Base-by-base conservation (phyloP, 75 land plant species). In the Larix kaempferi region DNA sequence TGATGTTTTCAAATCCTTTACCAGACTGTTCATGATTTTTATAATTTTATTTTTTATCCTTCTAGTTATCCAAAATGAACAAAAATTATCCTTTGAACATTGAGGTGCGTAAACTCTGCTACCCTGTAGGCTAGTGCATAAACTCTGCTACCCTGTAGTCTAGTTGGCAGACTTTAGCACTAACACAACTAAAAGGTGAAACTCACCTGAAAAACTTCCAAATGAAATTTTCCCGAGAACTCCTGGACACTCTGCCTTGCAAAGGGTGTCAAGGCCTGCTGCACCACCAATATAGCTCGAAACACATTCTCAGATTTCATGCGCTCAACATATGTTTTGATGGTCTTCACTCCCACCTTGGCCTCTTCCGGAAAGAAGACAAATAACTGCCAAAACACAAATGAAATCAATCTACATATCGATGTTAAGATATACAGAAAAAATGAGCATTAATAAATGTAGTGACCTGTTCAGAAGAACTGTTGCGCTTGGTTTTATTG, bases 141-240 rank as follows among this genome's bases (percentile, higher is more conserved):
- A n/a, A n/a, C n/a, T n/a, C n/a, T n/a, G n/a, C n/a, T n/a, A n/a
- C n/a, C n/a, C n/a, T n/a, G n/a, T n/a, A n/a, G n/a, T n/a, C n/a
- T n/a, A n/a, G n/a, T n/a, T n/a, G n/a, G n/a, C n/a, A n/a, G n/a
- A n/a, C n/a, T n/a, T n/a, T n/a, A n/a, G n/a, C n/a, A n/a, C n/a
- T n/a, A n/a, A n/a, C n/a, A 6, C 49, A 44, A 44, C 10, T 1
- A 44, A 44, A 44, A 29, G 10, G 22, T 62, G 27, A 27, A 79
- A 78, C 33, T n/a, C 25, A 94, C 99, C 95, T 94, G 94, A 73
- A 96, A 96, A 73, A 90, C 93, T 77, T 96, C 99, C 84, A 96
- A 74, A 59, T 92, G 93, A 59, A 88, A 90, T 84, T 94, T 96
- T 19, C 81, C 41, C 11, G 90, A 77, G 29, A 89, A 77, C 71